A percentile compares a stretch with the other conserved stretches of the same genome.
These are phyloP conservation scores for Tephrocybe sp. DNA, from an alignment of 768 basidiomycete species.

Conservation along the genomic window DNA sequence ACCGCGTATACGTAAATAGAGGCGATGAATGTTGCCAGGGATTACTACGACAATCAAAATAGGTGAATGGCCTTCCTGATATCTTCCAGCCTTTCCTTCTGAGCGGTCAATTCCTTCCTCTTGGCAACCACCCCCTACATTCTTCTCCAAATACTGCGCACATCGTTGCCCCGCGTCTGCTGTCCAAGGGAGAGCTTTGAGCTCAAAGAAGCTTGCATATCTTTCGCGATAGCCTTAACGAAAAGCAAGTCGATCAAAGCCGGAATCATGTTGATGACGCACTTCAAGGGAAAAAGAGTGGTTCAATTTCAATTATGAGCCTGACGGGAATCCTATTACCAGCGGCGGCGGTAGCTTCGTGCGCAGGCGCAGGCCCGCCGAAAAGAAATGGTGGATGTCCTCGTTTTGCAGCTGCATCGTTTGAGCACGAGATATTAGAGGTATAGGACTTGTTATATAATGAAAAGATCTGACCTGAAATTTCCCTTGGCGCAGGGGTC, in stretches of 20 bases:
- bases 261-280: conserved; percentile 44
- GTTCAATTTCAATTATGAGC: not conserved
- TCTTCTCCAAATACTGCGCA: conserved; percentile 43
- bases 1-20: too few relatives aligned
- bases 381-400: too few relatives aligned
- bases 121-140: conserved; percentile 31
- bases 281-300: conserved; percentile 25
- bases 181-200: conserved; percentile 32
- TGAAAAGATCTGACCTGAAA: not conserved
- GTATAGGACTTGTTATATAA: not conserved
- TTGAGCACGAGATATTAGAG: not conserved
- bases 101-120: conserved; percentile 31
- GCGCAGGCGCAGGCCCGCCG: too few relatives aligned
- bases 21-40: too few relatives aligned
- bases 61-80: conserved; percentile 35
- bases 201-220: conserved; percentile 31
- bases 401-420: not conserved
- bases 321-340: too few relatives aligned
- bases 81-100: conserved; percentile 32
- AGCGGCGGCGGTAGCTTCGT: too few relatives aligned
- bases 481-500: not conserved
- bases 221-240: conserved; percentile 26
- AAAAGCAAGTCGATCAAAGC: conserved; percentile 28
- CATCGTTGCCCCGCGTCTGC: conserved; percentile 32
- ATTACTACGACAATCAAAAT: conserved; percentile 19